A percentile compares a stretch with the other conserved stretches of the same genome.
Conservation (phyloP, 1,284 basidiomycete species). For the Moesziomyces aphidis region DNA sequence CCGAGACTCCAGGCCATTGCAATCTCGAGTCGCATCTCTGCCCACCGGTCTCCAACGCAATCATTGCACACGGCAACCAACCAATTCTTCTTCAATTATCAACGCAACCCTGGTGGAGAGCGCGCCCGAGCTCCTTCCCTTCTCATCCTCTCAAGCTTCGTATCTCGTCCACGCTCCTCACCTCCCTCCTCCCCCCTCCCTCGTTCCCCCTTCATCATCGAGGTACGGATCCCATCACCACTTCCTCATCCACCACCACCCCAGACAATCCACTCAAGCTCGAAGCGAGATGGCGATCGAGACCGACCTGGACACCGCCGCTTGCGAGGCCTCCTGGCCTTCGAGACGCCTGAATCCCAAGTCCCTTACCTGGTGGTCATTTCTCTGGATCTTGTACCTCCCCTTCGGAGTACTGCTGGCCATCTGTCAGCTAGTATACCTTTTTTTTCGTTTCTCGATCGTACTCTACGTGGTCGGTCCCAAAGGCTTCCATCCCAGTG, state of each 20-base stretch:
- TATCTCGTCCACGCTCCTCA: too few species aligned
- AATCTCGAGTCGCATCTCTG: too few species aligned
- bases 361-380: conserved; percentile 23
- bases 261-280: neutral
- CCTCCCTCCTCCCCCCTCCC: too few species aligned
- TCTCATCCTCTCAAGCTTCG: too few species aligned
- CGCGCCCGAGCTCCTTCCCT: too few species aligned
- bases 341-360: conserved; percentile 32
- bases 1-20: too few species aligned
- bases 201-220: too few species aligned
- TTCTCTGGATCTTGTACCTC: conserved; percentile 24
- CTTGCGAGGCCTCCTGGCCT: conserved; percentile 35
- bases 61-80: too few species aligned
- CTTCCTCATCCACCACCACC: neutral
- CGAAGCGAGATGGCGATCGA: conserved; percentile 26
- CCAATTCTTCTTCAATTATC: too few species aligned
- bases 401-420: conserved; percentile 19
- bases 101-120: too few species aligned
- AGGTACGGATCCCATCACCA: neutral
- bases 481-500: conserved; percentile 14
- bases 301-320: conserved; percentile 28
- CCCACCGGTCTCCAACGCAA: too few species aligned
- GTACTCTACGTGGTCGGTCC: conserved; percentile 10
- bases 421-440: conserved; percentile 16
- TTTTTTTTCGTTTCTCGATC: conserved; percentile 7